Conservation (phyloP, 1,139 yeast genomes). For the Komagataea norvegica region DNA sequence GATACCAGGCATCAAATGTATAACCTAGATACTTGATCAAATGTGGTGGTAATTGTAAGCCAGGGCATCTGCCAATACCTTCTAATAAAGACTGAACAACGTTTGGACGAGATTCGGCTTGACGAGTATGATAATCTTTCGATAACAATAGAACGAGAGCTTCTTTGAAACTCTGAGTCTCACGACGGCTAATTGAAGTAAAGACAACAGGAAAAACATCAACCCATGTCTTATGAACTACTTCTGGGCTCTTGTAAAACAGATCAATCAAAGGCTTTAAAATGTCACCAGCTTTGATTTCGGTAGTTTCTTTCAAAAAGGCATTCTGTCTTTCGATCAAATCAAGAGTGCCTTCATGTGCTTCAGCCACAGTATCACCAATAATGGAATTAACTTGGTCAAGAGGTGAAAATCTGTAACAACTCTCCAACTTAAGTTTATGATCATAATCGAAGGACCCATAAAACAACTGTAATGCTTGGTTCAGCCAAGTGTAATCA, state of each 20-base stretch:
- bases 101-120: slow-evolving; percentile 81
- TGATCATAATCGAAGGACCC: slow-evolving; percentile 64
- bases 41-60: slow-evolving; percentile 88
- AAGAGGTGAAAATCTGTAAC: slow-evolving; percentile 54
- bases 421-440: slow-evolving; percentile 42
- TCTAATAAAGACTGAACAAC: slow-evolving; percentile 80
- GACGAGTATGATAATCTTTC: slow-evolving; percentile 88
- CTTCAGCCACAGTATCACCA: slow-evolving; percentile 15
- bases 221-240: slow-evolving; percentile 84
- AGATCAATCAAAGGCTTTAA: slow-evolving; percentile 72
- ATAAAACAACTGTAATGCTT: slow-evolving; percentile 81
- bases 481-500: slow-evolving; percentile 92
- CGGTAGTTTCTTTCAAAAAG: slow-evolving; percentile 44
- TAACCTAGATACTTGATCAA: slow-evolving; percentile 83
- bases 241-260: slow-evolving; percentile 75
- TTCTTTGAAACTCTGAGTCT: slow-evolving; percentile 77
- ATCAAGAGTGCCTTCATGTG: slow-evolving; percentile 7
- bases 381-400: slow-evolving; percentile 32
- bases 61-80: slow-evolving; percentile 71
- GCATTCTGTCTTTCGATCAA: slow-evolving; percentile 47
- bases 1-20: slow-evolving; percentile 89
- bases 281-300: slow-evolving; percentile 53
- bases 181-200: slow-evolving; percentile 67
- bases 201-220: slow-evolving; percentile 79
- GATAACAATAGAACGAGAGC: slow-evolving; percentile 75